Conservation (phyloP, 139 green algal species). For the Closterium sp. region DNA sequence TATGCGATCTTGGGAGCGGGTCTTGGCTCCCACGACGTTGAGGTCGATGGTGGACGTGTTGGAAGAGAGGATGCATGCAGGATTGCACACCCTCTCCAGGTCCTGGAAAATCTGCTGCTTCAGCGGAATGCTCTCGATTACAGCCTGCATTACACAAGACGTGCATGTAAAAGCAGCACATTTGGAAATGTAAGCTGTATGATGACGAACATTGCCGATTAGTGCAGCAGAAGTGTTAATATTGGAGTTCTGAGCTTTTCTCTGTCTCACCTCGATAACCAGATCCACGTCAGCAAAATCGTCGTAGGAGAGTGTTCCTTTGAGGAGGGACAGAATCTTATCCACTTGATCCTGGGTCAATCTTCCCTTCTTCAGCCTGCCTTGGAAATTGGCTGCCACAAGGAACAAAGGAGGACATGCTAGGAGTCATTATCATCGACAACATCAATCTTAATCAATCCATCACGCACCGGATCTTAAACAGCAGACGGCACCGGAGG, state of each 20-base stretch:
- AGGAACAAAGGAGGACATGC: constrained; percentile 1
- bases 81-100: constrained; percentile 71
- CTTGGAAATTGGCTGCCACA: constrained; percentile 76
- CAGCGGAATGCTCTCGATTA: constrained; percentile 88
- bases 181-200: too few relatives aligned
- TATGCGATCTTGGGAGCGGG: constrained; percentile 69
- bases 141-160: constrained; percentile 62
- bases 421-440: not conserved
- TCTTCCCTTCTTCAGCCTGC: constrained; percentile 85
- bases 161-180: not conserved
- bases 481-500: too few relatives aligned
- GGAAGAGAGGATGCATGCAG: constrained; percentile 87
- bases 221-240: not conserved
- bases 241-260: not conserved
- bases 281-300: constrained; percentile 83
- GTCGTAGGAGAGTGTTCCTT: constrained; percentile 76
- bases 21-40: constrained; percentile 73
- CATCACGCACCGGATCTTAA: not conserved
- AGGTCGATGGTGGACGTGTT: constrained; percentile 99
- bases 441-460: not conserved
- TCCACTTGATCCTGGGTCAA: constrained; percentile 69
- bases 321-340: constrained; percentile 65
- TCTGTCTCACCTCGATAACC: constrained; percentile 81
- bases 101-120: constrained; percentile 84
- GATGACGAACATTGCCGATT: not conserved